These are phyloP conservation scores for Carex cristatella DNA, from an alignment of 176 grass and related monocot genomes.

Conservation along the genomic window DNA sequence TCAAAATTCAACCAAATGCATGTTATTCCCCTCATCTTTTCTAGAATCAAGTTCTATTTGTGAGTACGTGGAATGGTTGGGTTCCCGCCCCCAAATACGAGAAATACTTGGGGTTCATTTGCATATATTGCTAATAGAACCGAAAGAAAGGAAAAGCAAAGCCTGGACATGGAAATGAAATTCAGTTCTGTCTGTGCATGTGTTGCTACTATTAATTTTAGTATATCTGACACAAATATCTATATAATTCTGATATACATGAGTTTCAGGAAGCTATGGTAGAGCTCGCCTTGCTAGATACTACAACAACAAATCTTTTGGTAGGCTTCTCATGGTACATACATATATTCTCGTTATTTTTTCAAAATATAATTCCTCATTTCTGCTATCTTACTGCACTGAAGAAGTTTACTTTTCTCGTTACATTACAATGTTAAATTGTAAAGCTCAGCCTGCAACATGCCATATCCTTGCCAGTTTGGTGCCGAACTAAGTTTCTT, in stretches of 20 bases:
- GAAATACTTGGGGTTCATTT: no score
- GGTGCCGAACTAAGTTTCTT: no score
- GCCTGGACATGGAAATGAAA: neutral
- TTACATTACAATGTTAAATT: no score
- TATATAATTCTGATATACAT: conserved; percentile 25
- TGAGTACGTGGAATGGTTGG: no score
- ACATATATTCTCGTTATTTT: neutral
- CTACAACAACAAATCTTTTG: conserved; percentile 59
- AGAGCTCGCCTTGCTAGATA: conserved; percentile 58
- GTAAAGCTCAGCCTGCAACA: no score
- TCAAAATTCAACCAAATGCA: no score
- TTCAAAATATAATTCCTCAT: conserved; percentile 3
- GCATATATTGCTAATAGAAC: no score
- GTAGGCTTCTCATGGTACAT: conserved; percentile 53
- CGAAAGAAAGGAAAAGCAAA: neutral
- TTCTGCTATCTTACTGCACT: neutral
- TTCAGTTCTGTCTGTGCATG: conserved; percentile 15
- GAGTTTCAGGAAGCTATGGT: conserved; percentile 68
- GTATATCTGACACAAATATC: neutral
- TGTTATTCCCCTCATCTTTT: no score
- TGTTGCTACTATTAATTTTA: conserved; percentile 5
- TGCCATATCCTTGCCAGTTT: no score
- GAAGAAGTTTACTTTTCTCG: no score
- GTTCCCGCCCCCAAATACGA: no score
- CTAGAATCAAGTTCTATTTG: no score